Evolutionary conservation across 2,329 filamentous ascomycete species (phyloP), one percentile per base, ranked within the genome.

Genomic region (Kalaharituber pfeilii): DNA sequence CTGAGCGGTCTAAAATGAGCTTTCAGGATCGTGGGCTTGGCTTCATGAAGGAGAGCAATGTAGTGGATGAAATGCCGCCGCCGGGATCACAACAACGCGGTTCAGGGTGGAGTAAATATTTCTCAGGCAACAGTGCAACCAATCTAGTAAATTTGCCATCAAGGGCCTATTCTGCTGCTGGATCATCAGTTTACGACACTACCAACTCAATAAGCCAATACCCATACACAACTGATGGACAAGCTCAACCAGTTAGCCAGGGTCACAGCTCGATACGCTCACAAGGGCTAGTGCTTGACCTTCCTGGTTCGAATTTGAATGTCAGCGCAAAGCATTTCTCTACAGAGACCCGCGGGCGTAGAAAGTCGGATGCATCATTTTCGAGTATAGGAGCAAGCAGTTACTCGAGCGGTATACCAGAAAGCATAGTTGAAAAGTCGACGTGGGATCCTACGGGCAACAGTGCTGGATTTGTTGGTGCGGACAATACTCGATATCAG

Each of bases 61-160:
- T 53, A 39, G 15, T 54, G 54, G 7, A 26, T 49, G 11, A 50
- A 42, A 1, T 55, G 20, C 28, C 24, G 22, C 20, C 15, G 30
- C 36, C 18, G 20, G 33, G 15, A 28, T 3, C 26, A 33, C 22
- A 13, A 52, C 53, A 56, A 9, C 54, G 62, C 18, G 57, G 59
- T 20, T 63, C 62, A 2, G 62, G 62, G 5, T 64, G 62, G 62
- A 63, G 61, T 24, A 60, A 58, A 33, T 64, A 63, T 50, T 64
- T 64, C 36, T 64, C 62, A 24, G 62, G 57, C 15, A 58, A 58
- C 8, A 61, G 60, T 22, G 60, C 58, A 4, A 63, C 62, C n/a
- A 63, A 63, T 47, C 44, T 64, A 6, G 62, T 59, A 22, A 53
- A 51, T n/a, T 22, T 59, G 13, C 57, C 55, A 15, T 54, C 55